Conservation (phyloP, 108 stramenopile species). For the Pseudonitzschia multistriata region DNA sequence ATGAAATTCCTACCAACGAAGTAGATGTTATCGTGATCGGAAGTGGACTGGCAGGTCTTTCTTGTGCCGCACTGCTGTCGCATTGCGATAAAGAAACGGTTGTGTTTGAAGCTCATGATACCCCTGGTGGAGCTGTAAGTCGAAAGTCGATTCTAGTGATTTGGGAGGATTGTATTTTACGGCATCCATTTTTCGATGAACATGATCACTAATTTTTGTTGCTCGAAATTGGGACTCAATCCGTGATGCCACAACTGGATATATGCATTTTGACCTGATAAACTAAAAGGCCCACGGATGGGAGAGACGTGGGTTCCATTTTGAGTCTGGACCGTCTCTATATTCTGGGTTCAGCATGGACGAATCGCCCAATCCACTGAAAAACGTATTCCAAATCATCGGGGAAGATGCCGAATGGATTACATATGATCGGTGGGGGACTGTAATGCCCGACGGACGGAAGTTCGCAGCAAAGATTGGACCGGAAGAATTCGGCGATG, state of each 20-base stretch:
- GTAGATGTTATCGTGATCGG: constrained; percentile 87
- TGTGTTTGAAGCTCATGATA: constrained; percentile 86
- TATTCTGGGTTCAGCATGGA: constrained; percentile 79
- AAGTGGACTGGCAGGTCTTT: constrained; percentile 83
- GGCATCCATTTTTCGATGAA: too few species aligned
- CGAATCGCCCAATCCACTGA: constrained; percentile 87
- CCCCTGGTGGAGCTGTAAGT: constrained; percentile 61
- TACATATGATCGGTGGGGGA: constrained; percentile 89
- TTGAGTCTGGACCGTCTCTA: constrained; percentile 93
- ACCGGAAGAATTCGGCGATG: constrained; percentile 72
- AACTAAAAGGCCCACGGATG: constrained; percentile 53
- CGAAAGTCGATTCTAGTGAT: background rate
- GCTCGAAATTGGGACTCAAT: too few species aligned
- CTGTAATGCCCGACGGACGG: constrained; percentile 74
- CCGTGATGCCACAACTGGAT: too few species aligned
- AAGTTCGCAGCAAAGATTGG: constrained; percentile 80
- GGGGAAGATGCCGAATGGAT: constrained; percentile 67
- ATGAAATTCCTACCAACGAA: constrained; percentile 34
- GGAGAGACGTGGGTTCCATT: constrained; percentile 74
- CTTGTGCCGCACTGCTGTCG: constrained; percentile 77
- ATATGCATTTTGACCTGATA: too few species aligned
- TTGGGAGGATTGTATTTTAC: too few species aligned
- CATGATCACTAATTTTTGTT: too few species aligned
- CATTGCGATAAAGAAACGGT: constrained; percentile 55
- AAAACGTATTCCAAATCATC: constrained; percentile 93